Percentiles rank a stretch among this genome's conserved stretches.
phyloP scores from a whole-genome alignment of 805 yeast species.

The Saccharomycopsis schoenii region DNA sequence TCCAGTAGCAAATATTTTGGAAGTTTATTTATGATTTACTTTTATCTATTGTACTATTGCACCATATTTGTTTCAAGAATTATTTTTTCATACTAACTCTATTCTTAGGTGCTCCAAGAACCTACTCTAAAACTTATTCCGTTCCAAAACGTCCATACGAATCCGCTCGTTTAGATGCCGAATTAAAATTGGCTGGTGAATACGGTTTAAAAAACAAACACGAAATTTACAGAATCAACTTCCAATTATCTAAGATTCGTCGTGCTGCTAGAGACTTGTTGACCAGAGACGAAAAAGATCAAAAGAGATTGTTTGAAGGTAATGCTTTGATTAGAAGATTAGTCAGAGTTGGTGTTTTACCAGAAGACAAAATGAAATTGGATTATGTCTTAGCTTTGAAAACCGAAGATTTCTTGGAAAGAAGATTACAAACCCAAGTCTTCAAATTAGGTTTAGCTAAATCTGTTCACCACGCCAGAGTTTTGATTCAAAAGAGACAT shows the following conservation, averaged over 20 bases:
- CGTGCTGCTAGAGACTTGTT: slow-evolving; percentile 99
- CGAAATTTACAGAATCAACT: slow-evolving; percentile 99
- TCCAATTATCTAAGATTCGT: slow-evolving; percentile 98
- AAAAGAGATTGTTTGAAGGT: slow-evolving; percentile 99
- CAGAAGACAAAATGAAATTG: slow-evolving; percentile 99
- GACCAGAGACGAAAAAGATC: slow-evolving; percentile 99
- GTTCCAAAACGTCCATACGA: slow-evolving; percentile 99
- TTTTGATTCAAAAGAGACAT: slow-evolving; percentile 97
- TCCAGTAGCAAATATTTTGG: no score
- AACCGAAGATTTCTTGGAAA: slow-evolving; percentile 98
- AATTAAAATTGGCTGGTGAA: slow-evolving; percentile 99
- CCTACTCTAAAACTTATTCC: slow-evolving; percentile 98
- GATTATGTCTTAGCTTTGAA: slow-evolving; percentile 98
- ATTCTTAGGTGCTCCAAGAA: slow-evolving; percentile 90
- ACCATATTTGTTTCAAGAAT: neutral
- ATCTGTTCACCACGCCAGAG: slow-evolving; percentile 99
- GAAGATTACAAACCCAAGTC: slow-evolving; percentile 99
- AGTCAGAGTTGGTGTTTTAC: slow-evolving; percentile 94
- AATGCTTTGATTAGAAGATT: slow-evolving; percentile 99
- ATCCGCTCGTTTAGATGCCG: slow-evolving; percentile 98
- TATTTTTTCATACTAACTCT: slow-evolving; percentile 7
- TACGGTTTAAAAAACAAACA: slow-evolving; percentile 99
- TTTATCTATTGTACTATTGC: neutral
- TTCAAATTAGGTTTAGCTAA: slow-evolving; percentile 99
- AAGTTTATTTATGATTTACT: no score